phyloP scores from a whole-genome alignment of 2,329 filamentous ascomycete genomes.

The Metarhizium humberi region DNA sequence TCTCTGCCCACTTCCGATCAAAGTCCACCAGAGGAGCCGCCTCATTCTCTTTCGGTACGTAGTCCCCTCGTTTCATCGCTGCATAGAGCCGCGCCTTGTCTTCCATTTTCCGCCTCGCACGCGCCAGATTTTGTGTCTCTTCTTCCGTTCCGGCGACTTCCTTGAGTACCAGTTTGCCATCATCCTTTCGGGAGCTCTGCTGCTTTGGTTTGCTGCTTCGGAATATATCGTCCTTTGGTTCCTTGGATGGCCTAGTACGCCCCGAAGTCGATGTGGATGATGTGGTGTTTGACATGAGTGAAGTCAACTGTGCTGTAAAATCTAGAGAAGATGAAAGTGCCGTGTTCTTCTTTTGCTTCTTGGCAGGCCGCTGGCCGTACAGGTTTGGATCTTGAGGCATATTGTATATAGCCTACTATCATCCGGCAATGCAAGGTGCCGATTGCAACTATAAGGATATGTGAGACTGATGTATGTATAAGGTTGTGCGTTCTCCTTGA shows the following conservation, averaged over 20 bases:
- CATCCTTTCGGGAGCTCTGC: constrained; percentile 34
- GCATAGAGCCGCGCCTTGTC: constrained; percentile 84
- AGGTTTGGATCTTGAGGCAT: constrained; percentile 61
- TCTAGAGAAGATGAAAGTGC: constrained; percentile 65
- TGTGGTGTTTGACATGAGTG: constrained; percentile 55
- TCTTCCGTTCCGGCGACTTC: constrained; percentile 47
- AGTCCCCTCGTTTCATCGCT: constrained; percentile 83
- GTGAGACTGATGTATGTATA: neutral
- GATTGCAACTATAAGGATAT: neutral
- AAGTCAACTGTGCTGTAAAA: constrained; percentile 82
- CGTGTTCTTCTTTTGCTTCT: constrained; percentile 60
- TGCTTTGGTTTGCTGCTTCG: constrained; percentile 18
- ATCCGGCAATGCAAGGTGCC: neutral
- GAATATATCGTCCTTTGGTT: constrained; percentile 38
- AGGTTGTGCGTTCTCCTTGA: too few species aligned
- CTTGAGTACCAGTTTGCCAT: constrained; percentile 40
- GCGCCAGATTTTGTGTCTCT: constrained; percentile 58
- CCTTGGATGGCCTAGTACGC: constrained; percentile 37
- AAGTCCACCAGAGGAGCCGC: constrained; percentile 76
- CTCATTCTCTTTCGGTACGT: constrained; percentile 57
- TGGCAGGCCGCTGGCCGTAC: constrained; percentile 66
- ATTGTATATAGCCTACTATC: constrained; percentile 1
- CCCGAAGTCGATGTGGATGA: constrained; percentile 31
- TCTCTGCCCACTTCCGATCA: constrained; percentile 88
- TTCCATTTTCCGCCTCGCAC: constrained; percentile 74